Percentiles rank a stretch among this genome's conserved stretches.
Conservation (phyloP, 2,329 filamentous ascomycete genomes). For the Colletotrichum tanaceti region DNA sequence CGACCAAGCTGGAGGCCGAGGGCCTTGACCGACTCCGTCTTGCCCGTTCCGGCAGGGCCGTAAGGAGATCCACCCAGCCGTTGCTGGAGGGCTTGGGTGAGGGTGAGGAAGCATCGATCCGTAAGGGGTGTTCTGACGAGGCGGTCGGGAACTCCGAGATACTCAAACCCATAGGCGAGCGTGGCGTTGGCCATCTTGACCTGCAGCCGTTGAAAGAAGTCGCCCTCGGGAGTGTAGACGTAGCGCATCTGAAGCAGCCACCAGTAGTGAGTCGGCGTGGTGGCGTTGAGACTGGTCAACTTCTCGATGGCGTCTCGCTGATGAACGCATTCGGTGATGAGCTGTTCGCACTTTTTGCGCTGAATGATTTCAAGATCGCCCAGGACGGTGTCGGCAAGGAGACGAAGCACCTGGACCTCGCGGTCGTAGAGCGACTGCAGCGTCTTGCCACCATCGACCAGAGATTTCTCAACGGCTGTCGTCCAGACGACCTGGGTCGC, state of each 20-base stretch:
- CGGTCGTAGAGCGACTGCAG: slow-evolving; percentile 80
- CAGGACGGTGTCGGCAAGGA: slow-evolving; percentile 89
- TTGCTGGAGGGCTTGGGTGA: slow-evolving; percentile 95
- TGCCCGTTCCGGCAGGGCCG: slow-evolving; percentile 96
- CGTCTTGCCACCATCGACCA: slow-evolving; percentile 76
- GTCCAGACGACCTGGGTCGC: slow-evolving; percentile 97
- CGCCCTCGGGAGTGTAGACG: slow-evolving; percentile 84
- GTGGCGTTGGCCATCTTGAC: slow-evolving; percentile 98
- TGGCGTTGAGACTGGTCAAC: slow-evolving; percentile 80
- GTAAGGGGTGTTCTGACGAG: slow-evolving; percentile 97
- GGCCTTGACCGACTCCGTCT: slow-evolving; percentile 99
- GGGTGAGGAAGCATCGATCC: slow-evolving; percentile 96
- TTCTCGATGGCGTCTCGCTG: slow-evolving; percentile 94
- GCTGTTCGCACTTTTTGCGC: slow-evolving; percentile 96
- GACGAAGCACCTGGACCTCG: slow-evolving; percentile 84
- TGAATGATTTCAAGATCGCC: slow-evolving; percentile 88
- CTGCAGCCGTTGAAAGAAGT: slow-evolving; percentile 82
- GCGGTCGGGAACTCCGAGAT: slow-evolving; percentile 94
- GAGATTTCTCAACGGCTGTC: slow-evolving; percentile 80
- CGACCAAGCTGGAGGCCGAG: slow-evolving; percentile 95
- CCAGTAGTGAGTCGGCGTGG: slow-evolving; percentile 81
- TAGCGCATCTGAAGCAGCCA: slow-evolving; percentile 99
- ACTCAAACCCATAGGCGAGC: slow-evolving; percentile 97
- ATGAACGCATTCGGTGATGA: slow-evolving; percentile 99
- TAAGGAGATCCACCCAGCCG: slow-evolving; percentile 96